Percentiles rank a stretch among this genome's conserved stretches.
phyloP scores from a whole-genome alignment of 257 asterid genomes.

The Nicotiana obtusifolia region DNA sequence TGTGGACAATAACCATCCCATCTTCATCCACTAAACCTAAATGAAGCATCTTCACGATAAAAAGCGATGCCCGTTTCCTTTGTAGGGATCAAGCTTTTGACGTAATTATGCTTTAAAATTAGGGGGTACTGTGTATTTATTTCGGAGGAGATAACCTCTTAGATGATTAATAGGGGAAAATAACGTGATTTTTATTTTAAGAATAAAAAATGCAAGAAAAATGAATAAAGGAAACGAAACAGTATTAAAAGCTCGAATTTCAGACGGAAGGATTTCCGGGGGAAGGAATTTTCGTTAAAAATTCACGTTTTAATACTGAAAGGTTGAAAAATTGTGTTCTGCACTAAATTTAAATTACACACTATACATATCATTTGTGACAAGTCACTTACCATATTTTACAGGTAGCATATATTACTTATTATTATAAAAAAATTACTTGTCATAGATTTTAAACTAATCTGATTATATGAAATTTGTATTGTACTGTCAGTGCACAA shows the following conservation, averaged over 20 bases:
- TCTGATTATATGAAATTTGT: neutral
- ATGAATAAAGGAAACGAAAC: neutral
- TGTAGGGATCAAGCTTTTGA: slow-evolving; percentile 1
- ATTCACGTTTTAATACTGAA: no score
- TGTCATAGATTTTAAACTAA: neutral
- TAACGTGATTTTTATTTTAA: neutral
- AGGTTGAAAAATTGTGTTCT: no score
- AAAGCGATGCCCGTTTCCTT: neutral
- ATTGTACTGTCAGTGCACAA: neutral
- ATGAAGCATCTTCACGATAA: neutral
- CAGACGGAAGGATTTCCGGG: no score
- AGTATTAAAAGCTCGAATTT: no score
- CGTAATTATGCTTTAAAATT: neutral
- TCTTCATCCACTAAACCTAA: neutral
- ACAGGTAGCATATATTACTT: neutral
- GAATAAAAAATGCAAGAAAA: neutral
- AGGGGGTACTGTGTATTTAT: no score
- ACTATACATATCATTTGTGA: neutral
- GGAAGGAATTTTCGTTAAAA: no score
- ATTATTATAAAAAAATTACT: no score
- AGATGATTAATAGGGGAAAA: neutral
- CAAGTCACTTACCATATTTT: neutral
- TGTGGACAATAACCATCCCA: neutral
- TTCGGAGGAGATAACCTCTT: neutral
- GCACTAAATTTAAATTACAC: no score